These are phyloP conservation scores for Talaromyces pinophilus DNA, from an alignment of 2,329 filamentous ascomycete genomes.

Conservation along the genomic window DNA sequence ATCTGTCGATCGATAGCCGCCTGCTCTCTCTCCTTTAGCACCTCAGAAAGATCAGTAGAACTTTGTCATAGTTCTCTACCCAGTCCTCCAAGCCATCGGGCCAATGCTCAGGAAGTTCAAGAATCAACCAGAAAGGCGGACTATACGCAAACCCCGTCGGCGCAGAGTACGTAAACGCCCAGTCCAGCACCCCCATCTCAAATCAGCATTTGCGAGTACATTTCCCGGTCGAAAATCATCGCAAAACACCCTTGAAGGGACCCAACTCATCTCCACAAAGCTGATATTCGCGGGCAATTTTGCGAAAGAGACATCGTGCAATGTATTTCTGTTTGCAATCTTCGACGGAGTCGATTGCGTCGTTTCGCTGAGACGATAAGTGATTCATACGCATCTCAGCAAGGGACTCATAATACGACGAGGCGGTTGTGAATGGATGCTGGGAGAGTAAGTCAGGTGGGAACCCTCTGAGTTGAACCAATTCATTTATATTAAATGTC, in stretches of 20 bases:
- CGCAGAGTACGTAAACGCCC: conserved; percentile 34
- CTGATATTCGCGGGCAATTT: conserved; percentile 26
- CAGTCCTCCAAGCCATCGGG: conserved; percentile 39
- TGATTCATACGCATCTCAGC: conserved; percentile 48
- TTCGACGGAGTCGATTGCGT: conserved; percentile 34
- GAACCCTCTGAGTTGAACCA: conserved; percentile 31
- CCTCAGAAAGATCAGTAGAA: conserved; percentile 25
- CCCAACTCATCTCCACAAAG: conserved; percentile 30
- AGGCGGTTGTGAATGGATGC: conserved; percentile 32
- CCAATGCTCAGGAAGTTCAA: conserved; percentile 34
- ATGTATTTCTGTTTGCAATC: conserved; percentile 30
- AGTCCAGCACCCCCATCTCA: conserved; percentile 31
- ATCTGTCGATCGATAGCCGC: conserved; percentile 14
- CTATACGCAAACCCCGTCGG: conserved; percentile 29
- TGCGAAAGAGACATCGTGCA: conserved; percentile 28
- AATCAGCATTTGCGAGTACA: conserved; percentile 30
- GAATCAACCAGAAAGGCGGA: conserved; percentile 33
- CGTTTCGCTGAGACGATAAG: conserved; percentile 42
- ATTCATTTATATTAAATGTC: conserved; percentile 48
- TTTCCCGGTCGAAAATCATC: conserved; percentile 36
- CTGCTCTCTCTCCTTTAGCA: conserved; percentile 25
- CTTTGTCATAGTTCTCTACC: conserved; percentile 40
- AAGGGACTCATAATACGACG: conserved; percentile 43
- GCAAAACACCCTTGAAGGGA: conserved; percentile 30
- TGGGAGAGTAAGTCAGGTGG: conserved; percentile 27